A percentile compares a stretch with the other conserved stretches of the same genome.
phyloP scores from a whole-genome alignment of 164 flowering plant genomes.

The Platanus orientalis region DNA sequence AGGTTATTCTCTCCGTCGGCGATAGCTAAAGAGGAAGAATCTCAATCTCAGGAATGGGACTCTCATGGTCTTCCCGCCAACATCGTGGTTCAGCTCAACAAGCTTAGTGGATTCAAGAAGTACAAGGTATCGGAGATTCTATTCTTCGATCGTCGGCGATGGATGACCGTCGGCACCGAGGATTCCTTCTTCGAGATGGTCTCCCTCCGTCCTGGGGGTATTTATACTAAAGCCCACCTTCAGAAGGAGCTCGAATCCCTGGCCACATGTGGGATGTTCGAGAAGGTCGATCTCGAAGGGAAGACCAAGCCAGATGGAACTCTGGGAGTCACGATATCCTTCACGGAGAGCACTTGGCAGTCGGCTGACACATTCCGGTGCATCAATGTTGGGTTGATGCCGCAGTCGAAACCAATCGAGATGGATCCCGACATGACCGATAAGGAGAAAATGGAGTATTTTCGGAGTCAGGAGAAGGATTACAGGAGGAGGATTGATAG shows the following conservation, averaged over 20 bases:
- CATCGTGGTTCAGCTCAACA: slow-evolving; percentile 62
- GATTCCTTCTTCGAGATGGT: slow-evolving; percentile 97
- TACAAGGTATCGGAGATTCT: slow-evolving; percentile 68
- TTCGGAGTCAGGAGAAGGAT: slow-evolving; percentile 69
- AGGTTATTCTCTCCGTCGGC: slow-evolving; percentile 43
- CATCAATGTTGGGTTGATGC: slow-evolving; percentile 86
- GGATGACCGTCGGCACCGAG: slow-evolving; percentile 53
- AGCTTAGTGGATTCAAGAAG: slow-evolving; percentile 84
- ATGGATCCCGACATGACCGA: slow-evolving; percentile 83
- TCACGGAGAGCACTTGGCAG: slow-evolving; percentile 81
- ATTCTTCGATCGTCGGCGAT: slow-evolving; percentile 51
- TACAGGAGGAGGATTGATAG: slow-evolving; percentile 72
- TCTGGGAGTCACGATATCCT: slow-evolving; percentile 51
- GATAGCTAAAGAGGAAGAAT: slow-evolving; percentile 50
- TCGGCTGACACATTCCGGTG: slow-evolving; percentile 69
- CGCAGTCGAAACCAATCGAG: slow-evolving; percentile 63
- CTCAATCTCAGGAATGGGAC: slow-evolving; percentile 56
- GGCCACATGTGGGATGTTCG: slow-evolving; percentile 92
- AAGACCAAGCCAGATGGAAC: slow-evolving; percentile 87
- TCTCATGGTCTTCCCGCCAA: slow-evolving; percentile 83
- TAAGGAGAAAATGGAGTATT: slow-evolving; percentile 64
- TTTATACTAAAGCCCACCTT: slow-evolving; percentile 74
- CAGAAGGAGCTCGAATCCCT: slow-evolving; percentile 86
- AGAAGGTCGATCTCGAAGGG: slow-evolving; percentile 77
- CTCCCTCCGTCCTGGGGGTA: slow-evolving; percentile 66